Percentiles rank a stretch among this genome's conserved stretches.
Conservation (phyloP, 1,139 yeast species). For the Taiozyma sp. region DNA sequence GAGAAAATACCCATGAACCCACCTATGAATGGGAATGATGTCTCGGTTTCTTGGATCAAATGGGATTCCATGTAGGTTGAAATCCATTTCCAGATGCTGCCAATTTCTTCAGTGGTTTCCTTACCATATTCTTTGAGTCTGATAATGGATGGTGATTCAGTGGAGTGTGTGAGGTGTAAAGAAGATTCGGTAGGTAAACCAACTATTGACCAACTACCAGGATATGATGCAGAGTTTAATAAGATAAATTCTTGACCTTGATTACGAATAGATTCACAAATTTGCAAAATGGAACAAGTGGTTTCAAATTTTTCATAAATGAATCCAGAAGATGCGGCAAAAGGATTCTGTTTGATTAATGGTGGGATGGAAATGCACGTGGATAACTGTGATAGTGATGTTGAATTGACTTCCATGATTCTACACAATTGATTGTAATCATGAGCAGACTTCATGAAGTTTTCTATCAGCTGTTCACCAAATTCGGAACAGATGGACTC, state of each 20-base stretch:
- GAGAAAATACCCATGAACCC: slow-evolving; percentile 84
- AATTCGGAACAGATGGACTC: slow-evolving; percentile 81
- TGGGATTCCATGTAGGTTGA: slow-evolving; percentile 42
- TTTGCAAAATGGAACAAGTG: slow-evolving; percentile 26
- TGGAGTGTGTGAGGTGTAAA: slow-evolving; percentile 56
- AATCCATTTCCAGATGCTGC: slow-evolving; percentile 43
- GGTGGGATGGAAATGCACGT: slow-evolving; percentile 1
- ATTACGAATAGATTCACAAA: slow-evolving; percentile 42
- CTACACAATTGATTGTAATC: slow-evolving; percentile 30
- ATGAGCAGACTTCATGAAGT: slow-evolving; percentile 56
- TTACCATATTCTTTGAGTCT: slow-evolving; percentile 4
- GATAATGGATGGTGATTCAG: slow-evolving; percentile 19
- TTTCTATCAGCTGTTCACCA: slow-evolving; percentile 54
- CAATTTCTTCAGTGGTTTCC: background rate
- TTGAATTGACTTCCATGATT: slow-evolving; percentile 2
- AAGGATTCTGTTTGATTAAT: background rate
- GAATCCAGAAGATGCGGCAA: background rate
- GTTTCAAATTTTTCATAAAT: slow-evolving; percentile 1
- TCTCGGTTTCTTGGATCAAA: background rate
- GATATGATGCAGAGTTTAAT: slow-evolving; percentile 68
- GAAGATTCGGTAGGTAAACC: slow-evolving; percentile 62
- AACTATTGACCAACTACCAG: slow-evolving; percentile 85
- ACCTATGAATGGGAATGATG: slow-evolving; percentile 68
- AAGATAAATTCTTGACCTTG: slow-evolving; percentile 42
- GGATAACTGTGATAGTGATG: background rate